A percentile compares a stretch with the other conserved stretches of the same genome.
Conservation (phyloP, 495 filamentous ascomycete species). For the Neurospora intermedia region DNA sequence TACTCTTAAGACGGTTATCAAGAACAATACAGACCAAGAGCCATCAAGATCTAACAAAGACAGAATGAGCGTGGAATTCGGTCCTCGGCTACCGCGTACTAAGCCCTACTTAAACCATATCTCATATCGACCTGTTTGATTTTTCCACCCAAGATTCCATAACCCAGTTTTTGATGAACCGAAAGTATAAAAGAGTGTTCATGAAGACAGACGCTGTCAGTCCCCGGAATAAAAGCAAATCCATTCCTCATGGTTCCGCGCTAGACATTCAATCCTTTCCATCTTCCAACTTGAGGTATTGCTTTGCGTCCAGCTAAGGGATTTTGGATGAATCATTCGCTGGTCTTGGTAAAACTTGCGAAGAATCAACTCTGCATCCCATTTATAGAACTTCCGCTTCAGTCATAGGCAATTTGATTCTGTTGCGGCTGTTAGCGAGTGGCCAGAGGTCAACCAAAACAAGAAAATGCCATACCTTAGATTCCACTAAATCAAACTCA, state of each 20-base stretch:
- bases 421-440: not conserved
- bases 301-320: not conserved
- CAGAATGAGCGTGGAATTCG: not conserved
- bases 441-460: not conserved
- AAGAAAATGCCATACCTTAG: conserved; percentile 12
- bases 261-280: not conserved
- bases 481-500: conserved; percentile 31
- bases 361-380: not conserved
- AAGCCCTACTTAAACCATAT: not conserved
- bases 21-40: conserved; percentile 1
- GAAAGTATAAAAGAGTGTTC: not conserved
- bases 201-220: not conserved
- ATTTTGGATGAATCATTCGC: not conserved
- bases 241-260: not conserved
- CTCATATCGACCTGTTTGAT: not conserved
- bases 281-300: not conserved
- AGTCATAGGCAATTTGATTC: not conserved
- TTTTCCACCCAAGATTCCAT: not conserved
- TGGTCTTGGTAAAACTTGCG: not conserved
- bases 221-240: not conserved
- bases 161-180: not conserved
- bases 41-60: not conserved
- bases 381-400: not conserved
- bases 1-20: not conserved
- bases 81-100: not conserved